Conservation (phyloP, 83 land plant species). For the Picea engelmannii region DNA sequence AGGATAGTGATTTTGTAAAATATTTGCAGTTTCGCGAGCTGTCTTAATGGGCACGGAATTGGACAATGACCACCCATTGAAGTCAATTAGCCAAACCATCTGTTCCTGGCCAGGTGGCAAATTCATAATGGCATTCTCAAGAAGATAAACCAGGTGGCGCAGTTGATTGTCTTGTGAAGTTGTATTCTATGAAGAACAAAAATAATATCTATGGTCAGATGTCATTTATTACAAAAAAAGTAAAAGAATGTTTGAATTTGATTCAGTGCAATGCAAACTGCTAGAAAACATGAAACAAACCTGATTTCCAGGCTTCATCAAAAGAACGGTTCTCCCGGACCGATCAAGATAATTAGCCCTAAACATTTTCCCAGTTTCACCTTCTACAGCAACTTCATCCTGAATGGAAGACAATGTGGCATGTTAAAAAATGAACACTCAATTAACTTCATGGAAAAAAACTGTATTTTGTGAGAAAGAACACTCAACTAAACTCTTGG, state of each 20-base stretch:
- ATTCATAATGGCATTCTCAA: conserved; percentile 83
- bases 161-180: conserved; percentile 64
- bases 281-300: conserved; percentile 21
- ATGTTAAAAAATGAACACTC: too few relatives aligned
- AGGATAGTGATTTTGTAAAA: conserved; percentile 84
- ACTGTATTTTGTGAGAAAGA: too few relatives aligned
- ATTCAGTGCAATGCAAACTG: neutral
- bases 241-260: neutral
- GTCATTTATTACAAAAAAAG: neutral
- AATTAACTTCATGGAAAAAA: too few relatives aligned
- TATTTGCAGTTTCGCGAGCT: conserved; percentile 57
- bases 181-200: conserved; percentile 63
- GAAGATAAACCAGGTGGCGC: conserved; percentile 70
- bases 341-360: conserved; percentile 76
- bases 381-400: conserved; percentile 75
- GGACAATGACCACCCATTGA: conserved; percentile 70
- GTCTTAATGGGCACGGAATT: conserved; percentile 65
- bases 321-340: conserved; percentile 69
- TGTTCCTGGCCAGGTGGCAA: conserved; percentile 85
- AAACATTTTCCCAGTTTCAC: conserved; percentile 84
- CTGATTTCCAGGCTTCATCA: conserved; percentile 76
- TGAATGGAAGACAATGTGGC: conserved; percentile 14
- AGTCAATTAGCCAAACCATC: conserved; percentile 91
- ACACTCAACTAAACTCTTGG: too few relatives aligned
- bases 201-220: neutral